Percentiles rank a stretch among this genome's conserved stretches.
These are phyloP conservation scores for Beauveria sp. DNA, from an alignment of 2,329 filamentous ascomycete genomes.

Conservation along the genomic window DNA sequence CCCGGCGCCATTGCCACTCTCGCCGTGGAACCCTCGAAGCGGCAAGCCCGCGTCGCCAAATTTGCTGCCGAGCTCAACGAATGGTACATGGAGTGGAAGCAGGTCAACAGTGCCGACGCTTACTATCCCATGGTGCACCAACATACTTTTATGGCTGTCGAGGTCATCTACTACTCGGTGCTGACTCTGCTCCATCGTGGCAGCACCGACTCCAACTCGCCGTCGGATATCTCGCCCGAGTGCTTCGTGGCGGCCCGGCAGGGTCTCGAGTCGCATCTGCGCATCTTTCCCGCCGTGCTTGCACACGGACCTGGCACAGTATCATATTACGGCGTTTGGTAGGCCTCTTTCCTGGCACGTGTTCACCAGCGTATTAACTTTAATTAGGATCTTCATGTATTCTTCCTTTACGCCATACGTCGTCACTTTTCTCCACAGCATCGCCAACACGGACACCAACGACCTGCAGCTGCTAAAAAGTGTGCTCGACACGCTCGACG, in stretches of 20 bases:
- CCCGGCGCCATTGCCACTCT: neutral
- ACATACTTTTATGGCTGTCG: constrained; percentile 13
- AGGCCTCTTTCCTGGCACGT: neutral
- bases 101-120: constrained; percentile 12
- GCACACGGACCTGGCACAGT: constrained; percentile 12
- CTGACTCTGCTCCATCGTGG: constrained; percentile 15
- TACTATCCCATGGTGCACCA: constrained; percentile 14
- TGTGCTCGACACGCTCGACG: constrained; percentile 8
- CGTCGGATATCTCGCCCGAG: constrained; percentile 12
- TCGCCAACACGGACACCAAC: constrained; percentile 9
- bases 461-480: constrained; percentile 11
- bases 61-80: constrained; percentile 10
- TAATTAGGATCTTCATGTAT: constrained; percentile 16
- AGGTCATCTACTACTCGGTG: constrained; percentile 17
- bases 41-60: neutral
- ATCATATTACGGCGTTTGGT: constrained; percentile 17
- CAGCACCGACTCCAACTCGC: constrained; percentile 11
- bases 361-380: neutral
- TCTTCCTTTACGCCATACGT: constrained; percentile 18
- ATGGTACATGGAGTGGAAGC: constrained; percentile 14
- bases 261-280: constrained; percentile 13
- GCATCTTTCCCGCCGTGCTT: constrained; percentile 12
- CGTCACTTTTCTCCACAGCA: constrained; percentile 17
- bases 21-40: neutral
- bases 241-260: constrained; percentile 16